A percentile compares a stretch with the other conserved stretches of the same genome.
These are phyloP conservation scores for Mycena indigotica DNA, from an alignment of 768 basidiomycete species.

Conservation along the genomic window DNA sequence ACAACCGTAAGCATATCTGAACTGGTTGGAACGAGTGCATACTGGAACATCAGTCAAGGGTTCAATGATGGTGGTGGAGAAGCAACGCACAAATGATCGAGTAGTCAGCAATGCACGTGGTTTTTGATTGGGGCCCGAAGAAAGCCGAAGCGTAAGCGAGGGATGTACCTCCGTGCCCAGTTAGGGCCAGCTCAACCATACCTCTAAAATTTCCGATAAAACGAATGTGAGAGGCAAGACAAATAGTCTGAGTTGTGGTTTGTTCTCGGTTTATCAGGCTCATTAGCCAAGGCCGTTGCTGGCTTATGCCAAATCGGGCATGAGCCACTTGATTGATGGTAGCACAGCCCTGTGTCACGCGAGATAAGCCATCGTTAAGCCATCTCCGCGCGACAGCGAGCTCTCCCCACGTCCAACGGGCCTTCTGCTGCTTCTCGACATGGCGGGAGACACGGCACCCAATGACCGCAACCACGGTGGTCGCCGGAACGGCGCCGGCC, in stretches of 20 bases:
- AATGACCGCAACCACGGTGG: not conserved
- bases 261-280: not conserved
- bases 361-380: not conserved
- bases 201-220: too few species aligned
- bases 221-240: too few species aligned
- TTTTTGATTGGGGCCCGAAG: too few species aligned
- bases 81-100: too few species aligned
- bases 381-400: not conserved
- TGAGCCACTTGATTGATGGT: constrained; percentile 4
- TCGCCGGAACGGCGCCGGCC: not conserved
- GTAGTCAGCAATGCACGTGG: too few species aligned
- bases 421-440: not conserved
- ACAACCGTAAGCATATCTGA: too few species aligned
- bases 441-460: constrained; percentile 1
- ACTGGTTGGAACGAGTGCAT: too few species aligned
- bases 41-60: too few species aligned
- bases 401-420: not conserved
- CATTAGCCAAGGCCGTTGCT: constrained; percentile 6
- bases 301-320: constrained; percentile 5
- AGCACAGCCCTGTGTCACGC: not conserved
- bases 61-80: not conserved
- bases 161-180: too few species aligned
- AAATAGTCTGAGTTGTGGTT: too few species aligned
- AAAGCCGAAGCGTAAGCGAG: too few species aligned
- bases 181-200: too few species aligned